Evolutionary conservation across 257 asterid genomes (phyloP), one percentile per base, ranked within the genome.

Genomic region (Solanum microdontum): DNA sequence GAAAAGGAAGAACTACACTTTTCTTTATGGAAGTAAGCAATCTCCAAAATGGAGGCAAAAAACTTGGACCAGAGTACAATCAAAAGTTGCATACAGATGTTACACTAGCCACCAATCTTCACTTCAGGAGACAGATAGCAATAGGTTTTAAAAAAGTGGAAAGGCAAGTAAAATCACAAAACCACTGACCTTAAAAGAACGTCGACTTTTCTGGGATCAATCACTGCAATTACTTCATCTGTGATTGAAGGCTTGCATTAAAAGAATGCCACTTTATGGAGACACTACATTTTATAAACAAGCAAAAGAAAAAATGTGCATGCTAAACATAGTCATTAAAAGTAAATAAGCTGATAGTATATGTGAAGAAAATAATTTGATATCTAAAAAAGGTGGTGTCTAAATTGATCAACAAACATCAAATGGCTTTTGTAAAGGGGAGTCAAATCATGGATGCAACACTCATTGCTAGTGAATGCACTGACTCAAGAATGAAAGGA

Each of bases 161-260:
- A 79, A 26, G 69, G 36, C 37, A 72, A 87, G 82, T 23, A 37
- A 70, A 69, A 88, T 23, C 21, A 32, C 30, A 43, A 69, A 87
- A 30, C 40, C 87, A 60, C 85, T 85, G 90, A 97, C 99, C 99
- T 93, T 87, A 94, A 96, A 89, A 97, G 98, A 89, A 95, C 95
- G 89, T 97, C 98, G 87, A 95, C 98, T 85, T 94, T 97, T 87
- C 93, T 93, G 84, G 98, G 98, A 94, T 97, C 98, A 89, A 97
- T 93, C 60, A 96, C 96, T 89, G 97, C 94, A 88, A 95, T 93
- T 62, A 97, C 96, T 87, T 93, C 96, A 88, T 94, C 99, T 97
- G 98, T 48, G 72, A 91, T 83, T 64, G 72, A 86, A 86, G 33
- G 19, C n/a, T 72, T 86, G 85, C 84, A 91, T 87, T 8, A 43